Conservation (phyloP, 192 early-diverging fungal genomes). For the Linnemannia exigua region DNA sequence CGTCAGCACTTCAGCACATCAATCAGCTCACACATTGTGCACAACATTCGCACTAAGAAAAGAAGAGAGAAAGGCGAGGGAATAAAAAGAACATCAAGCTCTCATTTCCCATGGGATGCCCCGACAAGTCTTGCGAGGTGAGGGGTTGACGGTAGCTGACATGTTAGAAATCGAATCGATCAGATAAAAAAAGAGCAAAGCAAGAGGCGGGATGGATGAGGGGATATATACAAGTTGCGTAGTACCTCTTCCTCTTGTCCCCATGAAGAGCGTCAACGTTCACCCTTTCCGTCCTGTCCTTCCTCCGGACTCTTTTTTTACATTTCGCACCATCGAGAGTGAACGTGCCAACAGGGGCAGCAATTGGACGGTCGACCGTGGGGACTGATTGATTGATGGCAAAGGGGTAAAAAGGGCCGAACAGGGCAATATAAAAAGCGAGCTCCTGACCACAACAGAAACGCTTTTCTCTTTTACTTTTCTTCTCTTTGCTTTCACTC, state of each 20-base stretch:
- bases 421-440: neutral
- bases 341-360: neutral
- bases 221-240: no score
- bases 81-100: neutral
- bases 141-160: neutral
- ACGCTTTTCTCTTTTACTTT: slow-evolving; percentile 21
- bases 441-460: neutral
- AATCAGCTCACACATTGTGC: neutral
- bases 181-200: slow-evolving; percentile 5
- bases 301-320: slow-evolving; percentile 7
- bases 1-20: neutral
- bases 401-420: slow-evolving; percentile 18
- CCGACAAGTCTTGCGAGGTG: neutral
- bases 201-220: neutral
- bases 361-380: no score
- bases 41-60: neutral
- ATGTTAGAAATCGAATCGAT: neutral
- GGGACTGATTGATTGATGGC: neutral
- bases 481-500: slow-evolving; percentile 7
- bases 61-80: neutral
- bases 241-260: no score
- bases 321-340: neutral
- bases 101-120: slow-evolving; percentile 1
- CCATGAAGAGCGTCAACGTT: no score
- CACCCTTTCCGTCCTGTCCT: neutral